Evolutionary conservation across 768 basidiomycete species (phyloP), one percentile per base, ranked within the genome.

Genomic region (Udeniomyces megalosporus): DNA sequence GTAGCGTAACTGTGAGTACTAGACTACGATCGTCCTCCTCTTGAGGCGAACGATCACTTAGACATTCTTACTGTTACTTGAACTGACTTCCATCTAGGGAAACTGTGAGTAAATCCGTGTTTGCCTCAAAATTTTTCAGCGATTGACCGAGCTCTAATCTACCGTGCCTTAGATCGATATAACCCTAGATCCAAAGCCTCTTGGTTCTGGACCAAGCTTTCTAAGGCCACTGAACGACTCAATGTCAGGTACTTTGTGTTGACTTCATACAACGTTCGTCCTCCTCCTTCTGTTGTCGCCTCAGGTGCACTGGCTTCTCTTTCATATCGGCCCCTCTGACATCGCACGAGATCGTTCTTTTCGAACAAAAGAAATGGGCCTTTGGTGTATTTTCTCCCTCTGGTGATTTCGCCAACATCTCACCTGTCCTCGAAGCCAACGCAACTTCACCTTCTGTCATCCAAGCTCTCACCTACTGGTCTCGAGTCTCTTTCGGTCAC

Each of bases 191-290:
- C 70, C 46, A 73, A 72, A 65, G 74, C 74, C 4, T 72, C 71
- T 28, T 74, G 73, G 74, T 71, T 73, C 64, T 73, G 73, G 72
- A 72, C 71, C n/a, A 66, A 73, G 58, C 65, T 70, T 28, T 71
- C 64, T 55, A 68, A 66, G 44, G 72, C 70, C 3, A 66, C 68
- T 53, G 68, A 67, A 32, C 68, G 74, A 31, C 67, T 73, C 49
- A 66, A 60, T 2, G 68, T 71, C 64, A 55, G 67, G 26, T 70
- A 70, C 66, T 75, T 69, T 57, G 71, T 72, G 29, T 66, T 75
- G 56, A 75, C 74, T 45, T 71, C 72, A 57, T 75, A 71, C 63
- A 54, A 22, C 20, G n/a, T n/a, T n/a, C n/a, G n/a, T n/a, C n/a
- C n/a, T n/a, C n/a, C n/a, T n/a, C n/a, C n/a, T n/a, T n/a, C n/a